Base-by-base conservation (phyloP, 768 basidiomycete species). In the Auriscalpium vulgare region DNA sequence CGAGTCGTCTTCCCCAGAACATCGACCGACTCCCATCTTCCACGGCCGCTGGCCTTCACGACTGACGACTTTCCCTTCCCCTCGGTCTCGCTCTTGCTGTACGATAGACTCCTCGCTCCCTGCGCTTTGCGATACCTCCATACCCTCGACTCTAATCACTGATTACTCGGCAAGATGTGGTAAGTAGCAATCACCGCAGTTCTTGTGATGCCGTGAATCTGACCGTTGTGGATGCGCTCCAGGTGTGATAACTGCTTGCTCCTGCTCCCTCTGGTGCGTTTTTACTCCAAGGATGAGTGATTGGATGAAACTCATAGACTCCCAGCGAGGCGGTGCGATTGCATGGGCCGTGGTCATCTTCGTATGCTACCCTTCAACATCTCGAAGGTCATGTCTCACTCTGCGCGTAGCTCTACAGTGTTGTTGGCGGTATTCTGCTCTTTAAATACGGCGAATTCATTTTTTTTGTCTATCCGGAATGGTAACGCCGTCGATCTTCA, bases 201-300 rank as follows among this genome's bases (percentile, higher is more conserved):
- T 7, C 7, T 29, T 29, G 29, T 29, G 29, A 29, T 29, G 29
- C 29, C 29, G 29, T 29, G 29, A 4, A 29, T 29, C 29, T 29
- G 29, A 29, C 29, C 29, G 29, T 7, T 29, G 5, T 29, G 29
- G 29, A 29, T 56, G 29, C 51, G 23, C 47, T 54, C 49, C 58
- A 87, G 85, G 86, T 89, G 86, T 75, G 86, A 88, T 74, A 87
- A 87, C 71, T 89, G 85, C 72, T 74, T 87, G 56, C 79, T 88
- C 56, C 72, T 87, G 57, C 74, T 89, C 57, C 86, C 86, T 66
- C 76, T 88, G 70, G 87, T 86, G 65, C 67, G 83, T 63, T 47
- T 57, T 16, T 44, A 29, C 47, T 51, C 17, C 51, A 58, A 5
- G 43, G 17, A 44, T 23, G 48, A 61, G 53, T 47, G 45, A 9